A percentile compares a stretch with the other conserved stretches of the same genome.
These are phyloP conservation scores for Ustilago crameri DNA, from an alignment of 1,284 basidiomycete species.

Conservation along the genomic window DNA sequence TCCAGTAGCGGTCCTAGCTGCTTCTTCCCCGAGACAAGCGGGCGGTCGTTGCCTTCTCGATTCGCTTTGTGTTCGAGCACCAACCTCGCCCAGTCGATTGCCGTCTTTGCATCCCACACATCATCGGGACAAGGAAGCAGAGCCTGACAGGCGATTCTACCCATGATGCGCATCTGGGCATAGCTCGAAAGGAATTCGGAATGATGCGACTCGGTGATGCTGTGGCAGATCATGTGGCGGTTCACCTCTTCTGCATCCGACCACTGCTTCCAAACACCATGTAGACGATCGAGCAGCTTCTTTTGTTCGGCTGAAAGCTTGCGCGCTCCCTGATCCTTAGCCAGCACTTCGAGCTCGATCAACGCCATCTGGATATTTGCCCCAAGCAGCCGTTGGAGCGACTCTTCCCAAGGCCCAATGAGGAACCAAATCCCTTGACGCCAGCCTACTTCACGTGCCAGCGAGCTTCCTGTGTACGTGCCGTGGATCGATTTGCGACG, in stretches of 20 bases:
- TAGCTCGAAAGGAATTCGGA: conserved; percentile 33
- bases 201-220: conserved; percentile 47
- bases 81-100: conserved; percentile 41
- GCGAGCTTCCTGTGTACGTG: conserved; percentile 41
- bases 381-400: conserved; percentile 35
- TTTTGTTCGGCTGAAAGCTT: conserved; percentile 38
- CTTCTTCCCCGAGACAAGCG: conserved; percentile 24
- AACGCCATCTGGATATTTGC: conserved; percentile 38
- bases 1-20: conserved; percentile 43
- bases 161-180: conserved; percentile 36
- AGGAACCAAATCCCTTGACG: conserved; percentile 43
- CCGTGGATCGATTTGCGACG: conserved; percentile 40
- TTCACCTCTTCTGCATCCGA: conserved; percentile 47
- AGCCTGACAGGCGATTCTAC: conserved; percentile 31
- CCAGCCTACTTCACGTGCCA: conserved; percentile 29
- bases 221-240: conserved; percentile 41
- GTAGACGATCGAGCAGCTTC: conserved; percentile 24
- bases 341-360: conserved; percentile 42
- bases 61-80: conserved; percentile 40
- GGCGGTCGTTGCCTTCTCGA: conserved; percentile 18
- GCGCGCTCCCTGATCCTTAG: conserved; percentile 24
- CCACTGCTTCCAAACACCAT: conserved; percentile 48
- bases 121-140: conserved; percentile 39
- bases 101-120: conserved; percentile 45
- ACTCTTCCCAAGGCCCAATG: conserved; percentile 41